Percentiles rank a stretch among this genome's conserved stretches.
Conservation (phyloP, 345 rosid species). For the Sisymbrium irio region DNA sequence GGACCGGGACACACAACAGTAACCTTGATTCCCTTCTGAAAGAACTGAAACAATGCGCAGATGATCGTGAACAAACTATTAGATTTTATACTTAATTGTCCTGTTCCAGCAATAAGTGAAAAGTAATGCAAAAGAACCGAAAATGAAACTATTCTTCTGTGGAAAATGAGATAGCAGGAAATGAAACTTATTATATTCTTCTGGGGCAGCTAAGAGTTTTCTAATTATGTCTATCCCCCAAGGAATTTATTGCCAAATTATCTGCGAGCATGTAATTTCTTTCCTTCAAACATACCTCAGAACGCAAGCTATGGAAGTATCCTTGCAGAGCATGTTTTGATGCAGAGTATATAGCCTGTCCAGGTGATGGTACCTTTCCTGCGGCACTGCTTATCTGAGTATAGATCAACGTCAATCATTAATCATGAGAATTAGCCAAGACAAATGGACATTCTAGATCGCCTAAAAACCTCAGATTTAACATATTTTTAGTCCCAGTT, state of each 20-base stretch:
- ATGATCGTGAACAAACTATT: conserved; percentile 1
- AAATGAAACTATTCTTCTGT: not conserved
- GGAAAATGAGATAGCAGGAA: not conserved
- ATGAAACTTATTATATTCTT: not conserved
- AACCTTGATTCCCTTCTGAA: conserved; percentile 80
- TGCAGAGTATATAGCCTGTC: conserved; percentile 92
- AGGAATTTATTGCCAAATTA: not conserved
- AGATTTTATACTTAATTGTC: not conserved
- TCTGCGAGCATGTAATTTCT: not conserved
- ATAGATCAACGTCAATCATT: not conserved
- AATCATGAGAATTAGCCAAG: not conserved
- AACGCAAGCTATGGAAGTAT: conserved; percentile 86
- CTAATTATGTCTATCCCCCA: not conserved
- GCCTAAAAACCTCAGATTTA: not conserved
- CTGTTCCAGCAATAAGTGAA: not conserved
- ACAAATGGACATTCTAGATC: not conserved
- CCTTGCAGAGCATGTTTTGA: conserved; percentile 89
- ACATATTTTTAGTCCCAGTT: not conserved
- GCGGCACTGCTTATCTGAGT: conserved; percentile 97
- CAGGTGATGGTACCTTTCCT: conserved; percentile 92
- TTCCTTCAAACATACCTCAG: conserved; percentile 63
- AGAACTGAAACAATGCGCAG: conserved; percentile 47
- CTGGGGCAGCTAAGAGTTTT: not conserved
- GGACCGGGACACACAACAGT: conserved; percentile 98
- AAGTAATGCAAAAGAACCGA: not conserved